A percentile compares a stretch with the other conserved stretches of the same genome.
phyloP scores from a whole-genome alignment of 768 basidiomycete species.

The Phanerodontia chrysosporium region DNA sequence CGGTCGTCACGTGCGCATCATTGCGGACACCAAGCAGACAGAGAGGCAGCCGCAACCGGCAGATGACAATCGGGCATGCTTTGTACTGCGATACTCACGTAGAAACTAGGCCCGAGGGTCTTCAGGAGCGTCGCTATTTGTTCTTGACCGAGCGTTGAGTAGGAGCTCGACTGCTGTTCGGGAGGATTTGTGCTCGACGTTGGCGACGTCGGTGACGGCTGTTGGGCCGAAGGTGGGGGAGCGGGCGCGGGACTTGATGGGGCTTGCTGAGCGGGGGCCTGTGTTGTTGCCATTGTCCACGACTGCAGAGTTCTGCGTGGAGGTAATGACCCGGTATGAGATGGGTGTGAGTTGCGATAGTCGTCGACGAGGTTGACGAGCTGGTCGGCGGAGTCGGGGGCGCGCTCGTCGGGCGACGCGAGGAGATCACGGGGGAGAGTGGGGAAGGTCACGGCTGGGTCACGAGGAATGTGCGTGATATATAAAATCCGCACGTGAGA shows the following conservation, averaged over 20 bases:
- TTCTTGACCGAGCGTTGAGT: constrained; percentile 38
- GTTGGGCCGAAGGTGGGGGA: constrained; percentile 14
- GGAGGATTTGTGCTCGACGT: not conserved
- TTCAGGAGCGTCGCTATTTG: constrained; percentile 61
- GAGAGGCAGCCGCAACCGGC: not conserved
- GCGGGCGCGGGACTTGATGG: constrained; percentile 3
- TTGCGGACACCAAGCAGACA: not conserved
- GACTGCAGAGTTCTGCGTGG: not conserved
- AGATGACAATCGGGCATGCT: constrained; percentile 6
- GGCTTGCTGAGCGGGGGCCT: not conserved
- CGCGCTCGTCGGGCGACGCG: constrained; percentile 17
- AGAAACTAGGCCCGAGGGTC: constrained; percentile 38
- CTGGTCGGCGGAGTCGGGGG: not conserved
- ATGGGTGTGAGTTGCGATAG: not conserved
- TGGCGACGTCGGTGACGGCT: constrained; percentile 5
- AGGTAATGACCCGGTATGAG: not conserved
- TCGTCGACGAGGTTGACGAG: not conserved
- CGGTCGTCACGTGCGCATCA: constrained; percentile 14
- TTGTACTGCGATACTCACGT: constrained; percentile 6
- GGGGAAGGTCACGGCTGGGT: constrained; percentile 38
- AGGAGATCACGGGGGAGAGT: constrained; percentile 39
- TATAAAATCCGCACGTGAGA: constrained; percentile 14
- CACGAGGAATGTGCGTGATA: constrained; percentile 20
- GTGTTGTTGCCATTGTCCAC: not conserved
- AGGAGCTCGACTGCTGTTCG: constrained; percentile 8